Evolutionary conservation across 148 eudicot genomes (phyloP), one percentile per base, ranked within the genome.

Genomic region (Camellia granthamiana): DNA sequence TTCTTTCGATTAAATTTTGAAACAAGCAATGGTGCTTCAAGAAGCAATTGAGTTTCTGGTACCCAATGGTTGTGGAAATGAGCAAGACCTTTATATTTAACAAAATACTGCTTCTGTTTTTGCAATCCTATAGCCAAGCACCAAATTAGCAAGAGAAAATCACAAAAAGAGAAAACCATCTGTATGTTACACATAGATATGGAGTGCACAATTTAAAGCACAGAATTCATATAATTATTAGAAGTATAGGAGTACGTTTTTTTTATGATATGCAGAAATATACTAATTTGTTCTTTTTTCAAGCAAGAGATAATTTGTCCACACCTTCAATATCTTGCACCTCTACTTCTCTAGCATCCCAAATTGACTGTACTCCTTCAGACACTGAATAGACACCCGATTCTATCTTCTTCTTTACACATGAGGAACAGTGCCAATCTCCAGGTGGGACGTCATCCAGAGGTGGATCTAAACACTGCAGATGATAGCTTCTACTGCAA

Each of bases 11-110:
- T 69, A 74, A 78, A 90, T 56, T 85, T 80, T n/a, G 80, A 78
- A 77, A 85, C 76, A 79, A 89, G 86, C 51, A 72, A 75, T 15
- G 92, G 87, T 74, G 85, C 90, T 86, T 91, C 93, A 81, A 82
- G 78, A 80, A 85, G 88, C 84, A 94, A 68, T 49, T 81, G 89
- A 71, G 74, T 61, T 75, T 92, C 95, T 42, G 95, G 68, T 58
- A 92, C 74, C 98, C 98, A 94, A 62, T 78, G 82, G 75, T 91
- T 91, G 87, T 92, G 92, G 75, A 88, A 58, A 87, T 92, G 97
- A 66, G 98, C 91, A 89, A 94, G 91, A 80, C 97, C 98, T 77
- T 85, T 91, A 81, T 90, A 94, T 86, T 92, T 94, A 78, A 89
- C 92, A 65, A 92, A 84, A 81, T 85, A 94, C 66, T 92, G 90